Conservation (phyloP, 805 yeast species). For the Dipodascopsis tothii region DNA sequence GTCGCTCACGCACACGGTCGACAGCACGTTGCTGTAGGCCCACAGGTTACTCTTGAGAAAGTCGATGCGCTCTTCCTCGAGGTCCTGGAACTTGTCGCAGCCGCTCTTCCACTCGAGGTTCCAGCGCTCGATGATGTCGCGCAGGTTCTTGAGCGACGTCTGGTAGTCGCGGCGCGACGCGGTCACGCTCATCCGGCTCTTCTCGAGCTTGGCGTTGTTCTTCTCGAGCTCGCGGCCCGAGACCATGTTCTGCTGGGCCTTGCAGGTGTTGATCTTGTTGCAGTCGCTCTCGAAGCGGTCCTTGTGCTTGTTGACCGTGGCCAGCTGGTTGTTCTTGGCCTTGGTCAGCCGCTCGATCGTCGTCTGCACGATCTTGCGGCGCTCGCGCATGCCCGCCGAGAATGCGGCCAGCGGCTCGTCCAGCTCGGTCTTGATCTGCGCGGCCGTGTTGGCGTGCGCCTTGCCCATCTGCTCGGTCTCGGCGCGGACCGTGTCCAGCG, state of each 20-base stretch:
- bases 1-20: conserved; percentile 68
- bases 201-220: conserved; percentile 48
- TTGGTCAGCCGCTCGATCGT: conserved; percentile 49
- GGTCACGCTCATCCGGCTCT: conserved; percentile 39
- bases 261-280: conserved; percentile 48
- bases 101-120: conserved; percentile 63
- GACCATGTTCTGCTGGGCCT: conserved; percentile 57
- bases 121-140: conserved; percentile 56
- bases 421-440: conserved; percentile 45
- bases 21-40: conserved; percentile 67
- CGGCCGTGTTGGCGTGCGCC: conserved; percentile 47
- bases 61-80: conserved; percentile 68
- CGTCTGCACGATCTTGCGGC: conserved; percentile 49
- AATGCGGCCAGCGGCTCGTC: conserved; percentile 49
- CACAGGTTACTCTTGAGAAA: conserved; percentile 64
- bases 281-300: conserved; percentile 52
- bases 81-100: conserved; percentile 53
- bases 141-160: conserved; percentile 44
- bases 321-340: conserved; percentile 37
- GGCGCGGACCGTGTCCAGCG: conserved; percentile 49
- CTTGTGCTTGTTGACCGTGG: conserved; percentile 31
- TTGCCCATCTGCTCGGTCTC: conserved; percentile 56
- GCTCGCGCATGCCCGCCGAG: conserved; percentile 43
- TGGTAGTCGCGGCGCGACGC: conserved; percentile 48
- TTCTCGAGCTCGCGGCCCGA: conserved; percentile 68